Evolutionary conservation across 306 rosid genomes (phyloP), one percentile per base, ranked within the genome.

Genomic region (Bauhinia variegata): DNA sequence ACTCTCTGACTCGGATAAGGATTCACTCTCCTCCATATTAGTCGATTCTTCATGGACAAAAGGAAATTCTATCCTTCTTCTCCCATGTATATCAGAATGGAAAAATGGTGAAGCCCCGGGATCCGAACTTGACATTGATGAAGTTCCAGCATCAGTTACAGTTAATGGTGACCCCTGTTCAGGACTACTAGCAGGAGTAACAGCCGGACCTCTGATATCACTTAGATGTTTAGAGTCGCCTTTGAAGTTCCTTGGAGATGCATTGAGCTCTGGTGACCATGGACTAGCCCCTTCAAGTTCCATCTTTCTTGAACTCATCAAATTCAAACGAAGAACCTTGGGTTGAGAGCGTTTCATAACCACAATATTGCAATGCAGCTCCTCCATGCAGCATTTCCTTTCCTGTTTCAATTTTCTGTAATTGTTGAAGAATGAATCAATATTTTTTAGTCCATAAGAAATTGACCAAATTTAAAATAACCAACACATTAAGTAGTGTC

Each of bases 61-160:
- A 50, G 85, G 70, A 43, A 61, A 73, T 39, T 79, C 78, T 67
- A 77, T 80, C 75, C 74, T 81, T 39, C 60, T 49, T 75, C 85
- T 83, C 31, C 85, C 79, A 54, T 71, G 77, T 42, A 69, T 64
- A 37, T 77, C 87, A 31, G 83, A 74, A 66, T 67, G 79, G 65
- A 79, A 78, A 81, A 79, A 78, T 5, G 89, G 87, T 3, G 95
- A 91, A 53, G 85, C 75, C 33, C 91, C 93, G 12, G 78, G 80
- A 51, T 88, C 99, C 15, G 97, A 85, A 83, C 99, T 90, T 48
- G 99, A 93, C 56, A 93, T 83, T 4, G 99, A 93, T 15, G 90
- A 85, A 59, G 97, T 77, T 80, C 99, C 97, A 17, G 86, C 59
- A 75, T 90, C 99, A 57, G 97, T 93, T 65, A 68, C 77, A 59